Conservation (phyloP, 768 basidiomycete genomes). For the Lanmaoa pseudosensibilis region DNA sequence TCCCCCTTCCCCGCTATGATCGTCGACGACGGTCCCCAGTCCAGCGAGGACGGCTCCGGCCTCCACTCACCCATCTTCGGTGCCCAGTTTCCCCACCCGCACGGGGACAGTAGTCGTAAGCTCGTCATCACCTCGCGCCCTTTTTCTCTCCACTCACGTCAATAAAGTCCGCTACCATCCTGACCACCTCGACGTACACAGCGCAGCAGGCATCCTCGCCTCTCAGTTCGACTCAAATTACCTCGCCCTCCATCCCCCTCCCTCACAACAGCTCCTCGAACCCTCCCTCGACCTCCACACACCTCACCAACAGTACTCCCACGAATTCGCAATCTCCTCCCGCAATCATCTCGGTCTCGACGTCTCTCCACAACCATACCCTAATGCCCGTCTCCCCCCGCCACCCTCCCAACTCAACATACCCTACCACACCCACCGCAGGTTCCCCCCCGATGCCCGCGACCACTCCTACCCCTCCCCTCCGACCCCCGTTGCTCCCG, state of each 20-base stretch:
- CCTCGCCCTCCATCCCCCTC: slow-evolving; percentile 31
- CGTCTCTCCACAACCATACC: slow-evolving; percentile 41
- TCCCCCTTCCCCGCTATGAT: slow-evolving; percentile 56
- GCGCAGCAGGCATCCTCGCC: slow-evolving; percentile 47
- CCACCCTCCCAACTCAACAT: slow-evolving; percentile 27
- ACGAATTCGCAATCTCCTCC: slow-evolving; percentile 42
- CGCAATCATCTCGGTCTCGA: slow-evolving; percentile 50
- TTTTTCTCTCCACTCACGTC: slow-evolving; percentile 41
- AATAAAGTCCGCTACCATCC: slow-evolving; percentile 73
- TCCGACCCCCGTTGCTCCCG: slow-evolving; percentile 17
- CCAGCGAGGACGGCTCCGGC: slow-evolving; percentile 75
- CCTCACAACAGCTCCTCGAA: slow-evolving; percentile 45
- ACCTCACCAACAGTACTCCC: slow-evolving; percentile 36
- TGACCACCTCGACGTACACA: slow-evolving; percentile 46
- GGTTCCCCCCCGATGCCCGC: slow-evolving; percentile 37
- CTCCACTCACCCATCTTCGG: slow-evolving; percentile 71
- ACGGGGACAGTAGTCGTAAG: slow-evolving; percentile 47
- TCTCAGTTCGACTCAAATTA: slow-evolving; percentile 52
- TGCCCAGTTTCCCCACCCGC: slow-evolving; percentile 44
- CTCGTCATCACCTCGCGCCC: slow-evolving; percentile 47
- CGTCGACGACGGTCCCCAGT: slow-evolving; percentile 66
- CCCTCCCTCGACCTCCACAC: slow-evolving; percentile 44
- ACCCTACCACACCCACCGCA: slow-evolving; percentile 29
- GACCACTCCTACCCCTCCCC: slow-evolving; percentile 41
- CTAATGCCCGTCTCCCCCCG: slow-evolving; percentile 43